phyloP scores from a whole-genome alignment of 2,329 filamentous ascomycete species.

The Aurifilum marmelostoma region DNA sequence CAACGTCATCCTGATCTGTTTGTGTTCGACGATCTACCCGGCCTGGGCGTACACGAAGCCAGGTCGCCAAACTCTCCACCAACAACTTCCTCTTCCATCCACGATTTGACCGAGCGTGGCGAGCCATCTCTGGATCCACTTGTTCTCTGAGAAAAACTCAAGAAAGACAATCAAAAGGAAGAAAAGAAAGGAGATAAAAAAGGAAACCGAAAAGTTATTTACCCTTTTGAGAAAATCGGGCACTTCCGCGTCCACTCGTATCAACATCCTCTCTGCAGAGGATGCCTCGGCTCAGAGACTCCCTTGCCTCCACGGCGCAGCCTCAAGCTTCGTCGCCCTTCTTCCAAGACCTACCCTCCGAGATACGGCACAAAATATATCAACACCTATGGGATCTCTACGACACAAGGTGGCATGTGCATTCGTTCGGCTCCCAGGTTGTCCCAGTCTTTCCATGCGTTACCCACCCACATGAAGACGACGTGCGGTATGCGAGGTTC shows the following conservation, averaged over 20 bases:
- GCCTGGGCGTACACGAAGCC: constrained; percentile 13
- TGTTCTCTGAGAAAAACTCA: neutral
- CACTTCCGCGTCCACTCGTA: neutral
- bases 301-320: constrained; percentile 43
- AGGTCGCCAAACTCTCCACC: neutral
- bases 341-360: constrained; percentile 36
- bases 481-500: constrained; percentile 24
- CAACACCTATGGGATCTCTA: constrained; percentile 34
- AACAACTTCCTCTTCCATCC: neutral
- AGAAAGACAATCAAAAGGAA: too few species aligned
- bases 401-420: constrained; percentile 33
- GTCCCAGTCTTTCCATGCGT: constrained; percentile 31
- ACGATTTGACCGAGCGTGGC: neutral
- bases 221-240: neutral
- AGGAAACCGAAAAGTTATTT: neutral
- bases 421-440: constrained; percentile 7
- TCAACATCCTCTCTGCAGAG: neutral
- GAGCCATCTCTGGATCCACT: neutral
- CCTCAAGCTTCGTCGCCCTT: constrained; percentile 46
- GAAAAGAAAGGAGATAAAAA: neutral
- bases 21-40: neutral
- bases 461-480: constrained; percentile 28
- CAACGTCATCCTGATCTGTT: constrained; percentile 5
- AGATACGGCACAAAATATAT: constrained; percentile 40
- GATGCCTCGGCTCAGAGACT: constrained; percentile 38